A percentile compares a stretch with the other conserved stretches of the same genome.
These are phyloP conservation scores for Penicillium brevicompactum DNA, from an alignment of 2,329 filamentous ascomycete genomes.

Conservation along the genomic window DNA sequence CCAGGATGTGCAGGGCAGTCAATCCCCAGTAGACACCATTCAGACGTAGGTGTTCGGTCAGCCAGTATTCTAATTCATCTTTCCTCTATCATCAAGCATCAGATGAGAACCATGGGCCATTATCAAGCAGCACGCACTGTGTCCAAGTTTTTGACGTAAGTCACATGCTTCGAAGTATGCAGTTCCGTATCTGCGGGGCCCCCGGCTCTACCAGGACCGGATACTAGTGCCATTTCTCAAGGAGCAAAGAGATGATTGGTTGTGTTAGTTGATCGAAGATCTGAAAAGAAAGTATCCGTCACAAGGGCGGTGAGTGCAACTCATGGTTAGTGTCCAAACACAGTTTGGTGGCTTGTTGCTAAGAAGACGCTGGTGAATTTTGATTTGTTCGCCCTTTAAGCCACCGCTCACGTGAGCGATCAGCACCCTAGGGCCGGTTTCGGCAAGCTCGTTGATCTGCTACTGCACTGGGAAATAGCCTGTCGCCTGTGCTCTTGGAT, in stretches of 20 bases:
- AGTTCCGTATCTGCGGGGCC: constrained; percentile 53
- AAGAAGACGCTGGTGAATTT: background rate
- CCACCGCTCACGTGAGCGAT: background rate
- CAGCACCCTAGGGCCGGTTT: background rate
- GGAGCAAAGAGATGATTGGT: constrained; percentile 14
- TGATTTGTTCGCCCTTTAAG: background rate
- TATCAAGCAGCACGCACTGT: constrained; percentile 59
- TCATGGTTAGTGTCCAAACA: background rate
- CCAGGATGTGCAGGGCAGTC: constrained; percentile 81
- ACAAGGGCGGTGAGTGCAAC: constrained; percentile 3
- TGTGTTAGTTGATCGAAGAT: constrained; percentile 16
- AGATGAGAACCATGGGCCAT: constrained; percentile 16
- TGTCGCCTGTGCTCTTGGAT: too few relatives aligned
- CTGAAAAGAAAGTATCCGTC: background rate
- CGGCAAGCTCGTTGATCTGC: background rate
- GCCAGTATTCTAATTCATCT: constrained; percentile 96
- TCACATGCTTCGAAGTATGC: constrained; percentile 71
- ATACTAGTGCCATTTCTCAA: constrained; percentile 57
- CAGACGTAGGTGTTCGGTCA: constrained; percentile 93
- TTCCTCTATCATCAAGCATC: constrained; percentile 63
- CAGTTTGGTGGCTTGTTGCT: background rate
- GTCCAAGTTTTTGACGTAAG: constrained; percentile 91
- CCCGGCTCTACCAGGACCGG: constrained; percentile 60
- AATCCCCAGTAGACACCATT: constrained; percentile 98
- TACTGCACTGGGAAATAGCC: background rate